Evolutionary conservation across 495 filamentous ascomycete genomes (phyloP), one percentile per base, ranked within the genome.

Genomic region (Penicillium angulare): DNA sequence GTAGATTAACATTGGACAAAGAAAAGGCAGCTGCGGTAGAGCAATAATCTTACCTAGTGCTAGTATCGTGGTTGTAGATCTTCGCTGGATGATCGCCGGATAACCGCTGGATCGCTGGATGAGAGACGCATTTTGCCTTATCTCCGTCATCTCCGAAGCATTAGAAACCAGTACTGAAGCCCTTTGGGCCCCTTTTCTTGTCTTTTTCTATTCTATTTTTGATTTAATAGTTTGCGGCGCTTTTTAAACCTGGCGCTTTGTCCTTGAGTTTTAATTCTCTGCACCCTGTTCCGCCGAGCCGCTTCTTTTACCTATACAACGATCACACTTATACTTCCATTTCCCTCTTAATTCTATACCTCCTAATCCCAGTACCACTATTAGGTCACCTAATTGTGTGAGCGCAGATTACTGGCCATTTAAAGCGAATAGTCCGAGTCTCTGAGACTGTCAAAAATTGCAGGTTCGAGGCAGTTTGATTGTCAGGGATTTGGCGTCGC

Each of bases 61-160:
- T 15, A 16, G 18, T 20, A 38, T 16, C 10, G 9, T 16, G 18
- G 9, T 38, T 9, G 41, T 17, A 43, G 26, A 29, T 43, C 24
- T 29, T 29, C 42, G 42, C 42, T 44, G 42, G 23, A 43, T 43
- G 13, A 26, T 29, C 22, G 41, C 41, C 12, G 26, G 29, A 8
- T 31, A 26, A 0, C 10, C 15, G 26, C 7, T 18, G 24, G 5
- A 7, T 21, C 13, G 0, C 5, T 16, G 4, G 2, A n/a, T 0
- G 15, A 10, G 15, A 9, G 29, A 3, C 5, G 10, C n/a, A 3
- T 31, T 3, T 7, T 43, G 34, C 31, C 29, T 57, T 69, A 72
- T 66, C 59, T 63, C 68, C 68, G 64, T 56, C 58, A 32, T 49
- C 42, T 64, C 63, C 63, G 54, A 62, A 57, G 56, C 47, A 56